Percentiles rank a stretch among this genome's conserved stretches.
Evolutionary conservation across 2,329 filamentous ascomycete species (phyloP).

Genomic region (Curvularia verruculosa): DNA sequence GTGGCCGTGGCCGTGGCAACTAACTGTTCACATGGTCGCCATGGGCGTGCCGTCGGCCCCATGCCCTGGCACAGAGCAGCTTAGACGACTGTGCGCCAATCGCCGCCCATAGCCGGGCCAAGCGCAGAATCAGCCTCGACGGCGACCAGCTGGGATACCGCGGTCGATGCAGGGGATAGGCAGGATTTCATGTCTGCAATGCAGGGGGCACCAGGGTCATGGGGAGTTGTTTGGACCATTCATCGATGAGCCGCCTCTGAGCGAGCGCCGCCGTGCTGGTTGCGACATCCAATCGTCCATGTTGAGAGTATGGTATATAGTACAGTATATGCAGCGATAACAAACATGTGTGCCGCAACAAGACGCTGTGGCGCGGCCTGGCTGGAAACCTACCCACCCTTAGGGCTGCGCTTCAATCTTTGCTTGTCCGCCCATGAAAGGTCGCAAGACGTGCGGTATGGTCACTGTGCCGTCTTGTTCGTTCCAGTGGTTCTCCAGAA

Average conservation of each 20-base stretch:
- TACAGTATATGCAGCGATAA: slow-evolving; percentile 7
- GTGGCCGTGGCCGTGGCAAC: slow-evolving; percentile 41
- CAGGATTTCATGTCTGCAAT: slow-evolving; percentile 13
- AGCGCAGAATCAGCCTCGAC: slow-evolving; percentile 38
- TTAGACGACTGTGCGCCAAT: slow-evolving; percentile 35
- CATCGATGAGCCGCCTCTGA: slow-evolving; percentile 7
- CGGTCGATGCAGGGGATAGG: slow-evolving; percentile 28
- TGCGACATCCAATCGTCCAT: slow-evolving; percentile 10
- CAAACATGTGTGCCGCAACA: slow-evolving; percentile 1
- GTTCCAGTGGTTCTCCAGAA: slow-evolving; percentile 91
- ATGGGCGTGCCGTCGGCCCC: slow-evolving; percentile 29
- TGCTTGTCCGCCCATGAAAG: slow-evolving; percentile 73
- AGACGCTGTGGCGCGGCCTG: neutral
- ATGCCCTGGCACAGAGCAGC: slow-evolving; percentile 20
- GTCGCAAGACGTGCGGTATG: slow-evolving; percentile 78
- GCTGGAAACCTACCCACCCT: slow-evolving; percentile 13
- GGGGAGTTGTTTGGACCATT: neutral
- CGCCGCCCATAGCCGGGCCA: slow-evolving; percentile 36
- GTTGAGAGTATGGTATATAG: slow-evolving; percentile 9
- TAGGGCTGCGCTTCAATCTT: slow-evolving; percentile 37
- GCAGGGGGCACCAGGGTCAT: slow-evolving; percentile 16
- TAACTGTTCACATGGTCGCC: slow-evolving; percentile 29
- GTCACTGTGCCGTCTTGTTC: slow-evolving; percentile 68
- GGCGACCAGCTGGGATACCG: slow-evolving; percentile 24
- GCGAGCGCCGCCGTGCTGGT: neutral